phyloP scores from a whole-genome alignment of 805 yeast genomes.

The Ogataea neopini region DNA sequence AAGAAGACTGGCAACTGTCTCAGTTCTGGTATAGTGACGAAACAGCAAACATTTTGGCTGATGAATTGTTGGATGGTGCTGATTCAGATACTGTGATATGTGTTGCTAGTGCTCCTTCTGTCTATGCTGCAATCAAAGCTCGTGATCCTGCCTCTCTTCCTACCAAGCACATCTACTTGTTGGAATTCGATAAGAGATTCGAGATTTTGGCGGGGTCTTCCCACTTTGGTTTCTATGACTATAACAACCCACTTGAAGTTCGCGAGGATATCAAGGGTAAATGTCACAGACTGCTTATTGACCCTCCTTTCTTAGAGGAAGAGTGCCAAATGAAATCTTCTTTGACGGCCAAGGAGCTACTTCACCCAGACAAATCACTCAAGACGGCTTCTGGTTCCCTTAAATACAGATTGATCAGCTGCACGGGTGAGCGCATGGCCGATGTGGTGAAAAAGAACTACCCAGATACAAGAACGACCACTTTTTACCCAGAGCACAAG shows the following conservation, averaged over 20 bases:
- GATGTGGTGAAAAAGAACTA: conserved; percentile 60
- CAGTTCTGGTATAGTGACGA: conserved; percentile 86
- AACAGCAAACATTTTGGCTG: conserved; percentile 69
- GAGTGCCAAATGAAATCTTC: conserved; percentile 79
- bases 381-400: conserved; percentile 42
- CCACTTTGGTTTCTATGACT: conserved; percentile 74
- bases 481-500: conserved; percentile 75
- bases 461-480: conserved; percentile 64
- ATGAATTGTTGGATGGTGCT: conserved; percentile 75
- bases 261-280: conserved; percentile 57
- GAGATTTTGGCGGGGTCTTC: conserved; percentile 66
- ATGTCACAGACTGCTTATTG: conserved; percentile 73
- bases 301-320: conserved; percentile 84
- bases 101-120: conserved; percentile 88
- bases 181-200: conserved; percentile 81
- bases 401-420: conserved; percentile 59
- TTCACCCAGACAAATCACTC: conserved; percentile 41
- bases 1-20: conserved; percentile 93
- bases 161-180: conserved; percentile 66
- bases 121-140: conserved; percentile 75
- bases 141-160: conserved; percentile 54
- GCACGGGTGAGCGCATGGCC: conserved; percentile 90
- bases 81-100: conserved; percentile 69
- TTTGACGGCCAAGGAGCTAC: conserved; percentile 59
- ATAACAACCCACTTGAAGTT: conserved; percentile 62